A percentile compares a stretch with the other conserved stretches of the same genome.
phyloP scores from a whole-genome alignment of 179 eudicot genomes.

The Camellia oleifera region DNA sequence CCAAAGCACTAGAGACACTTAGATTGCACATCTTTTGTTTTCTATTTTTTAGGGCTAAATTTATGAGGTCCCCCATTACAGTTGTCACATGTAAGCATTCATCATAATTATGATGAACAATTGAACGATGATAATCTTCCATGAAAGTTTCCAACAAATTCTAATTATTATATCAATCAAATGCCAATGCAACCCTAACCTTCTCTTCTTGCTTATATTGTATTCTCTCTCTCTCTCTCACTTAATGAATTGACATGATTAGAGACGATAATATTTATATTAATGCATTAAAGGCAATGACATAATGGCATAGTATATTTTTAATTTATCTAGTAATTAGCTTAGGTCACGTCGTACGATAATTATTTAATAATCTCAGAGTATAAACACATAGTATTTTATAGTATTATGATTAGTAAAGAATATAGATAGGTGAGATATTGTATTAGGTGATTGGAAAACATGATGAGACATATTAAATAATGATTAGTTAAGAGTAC shows the following conservation, averaged over 20 bases:
- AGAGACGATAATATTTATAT: background rate
- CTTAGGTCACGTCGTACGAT: too few species aligned
- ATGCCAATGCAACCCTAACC: background rate
- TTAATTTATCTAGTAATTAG: background rate
- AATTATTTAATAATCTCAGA: too few species aligned
- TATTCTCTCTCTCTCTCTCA: background rate
- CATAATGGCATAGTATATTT: background rate
- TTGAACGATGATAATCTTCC: background rate
- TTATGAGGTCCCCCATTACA: background rate
- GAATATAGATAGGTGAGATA: too few species aligned
- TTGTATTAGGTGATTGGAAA: too few species aligned
- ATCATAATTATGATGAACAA: background rate
- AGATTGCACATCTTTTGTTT: background rate
- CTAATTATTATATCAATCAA: background rate
- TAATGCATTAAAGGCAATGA: background rate
- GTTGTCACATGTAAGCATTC: background rate
- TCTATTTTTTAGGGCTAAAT: background rate
- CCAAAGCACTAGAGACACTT: conserved; percentile 4
- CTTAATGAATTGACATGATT: background rate
- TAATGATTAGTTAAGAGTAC: too few species aligned
- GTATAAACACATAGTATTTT: too few species aligned
- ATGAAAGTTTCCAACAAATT: background rate
- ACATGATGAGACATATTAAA: too few species aligned
- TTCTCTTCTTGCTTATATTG: background rate
- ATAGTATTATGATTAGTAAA: too few species aligned